Evolutionary conservation across 768 basidiomycete species (phyloP), one percentile per base, ranked within the genome.

Genomic region (Trametes cingulata): DNA sequence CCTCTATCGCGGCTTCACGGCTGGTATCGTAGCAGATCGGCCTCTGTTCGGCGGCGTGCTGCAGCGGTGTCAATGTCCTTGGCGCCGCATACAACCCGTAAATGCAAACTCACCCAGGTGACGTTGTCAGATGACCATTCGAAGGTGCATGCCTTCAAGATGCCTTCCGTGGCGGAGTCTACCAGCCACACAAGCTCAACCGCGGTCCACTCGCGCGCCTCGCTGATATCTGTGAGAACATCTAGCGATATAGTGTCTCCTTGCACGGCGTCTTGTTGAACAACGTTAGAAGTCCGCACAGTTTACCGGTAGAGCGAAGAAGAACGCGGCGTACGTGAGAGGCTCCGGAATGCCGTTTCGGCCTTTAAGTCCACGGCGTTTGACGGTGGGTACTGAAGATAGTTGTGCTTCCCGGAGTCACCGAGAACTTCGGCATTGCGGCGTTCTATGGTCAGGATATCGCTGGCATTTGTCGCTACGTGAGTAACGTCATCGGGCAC

Each of bases 311-410:
- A 46, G 24, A 24, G 24, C 36, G 45, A n/a, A 47, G 35, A 20
- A 24, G 25, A 39, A 33, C 29, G 50, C 22, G 70, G 42, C 80
- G 55, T 64, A 85, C 86, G 66, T 58, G 71, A 62, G 29, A 73
- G 66, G 67, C 84, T 85, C 35, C 74, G 75, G 65, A 88, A 88
- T 0, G 71, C 76, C 33, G 84, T 85, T 9, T 71, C 69, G 3
- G 68, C 62, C n/a, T 75, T 66, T 7, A 80, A 78, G 72, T 88
- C 86, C 5, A 86, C 85, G 3, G 84, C 86, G 67, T 74, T 72
- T 13, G 82, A 84, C 24, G 78, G 76, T 25, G 85, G 72, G 69
- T 79, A 74, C 2, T 67, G 60, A 39, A 81, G 61, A 66, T 84
- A 85, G 64, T 77, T 68, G 15, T 62, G 43, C 47, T 68, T 72